Base-by-base conservation (phyloP, 2,329 filamentous ascomycete genomes). In the Fusarium verrucosum region DNA sequence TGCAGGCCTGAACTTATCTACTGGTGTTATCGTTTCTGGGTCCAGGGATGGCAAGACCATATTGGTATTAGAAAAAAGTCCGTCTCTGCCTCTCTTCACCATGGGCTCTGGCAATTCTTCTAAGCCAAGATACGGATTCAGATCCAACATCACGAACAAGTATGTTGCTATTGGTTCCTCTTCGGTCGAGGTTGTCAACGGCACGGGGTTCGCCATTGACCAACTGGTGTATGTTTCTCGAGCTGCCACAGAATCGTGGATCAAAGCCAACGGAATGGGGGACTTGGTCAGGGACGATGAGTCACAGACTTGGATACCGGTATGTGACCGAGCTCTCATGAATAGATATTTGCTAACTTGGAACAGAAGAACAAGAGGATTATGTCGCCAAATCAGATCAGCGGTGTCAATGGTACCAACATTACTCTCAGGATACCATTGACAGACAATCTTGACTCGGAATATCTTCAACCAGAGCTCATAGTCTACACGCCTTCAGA, bases 251-350 rank as follows among this genome's bases (percentile, higher is more conserved):
- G 53, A 53, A 5, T 44, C 32, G 3, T 70, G 69, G 69, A 50
- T 71, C 1, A 17, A 8, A 5, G 33, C 13, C 1, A 70, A 68
- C 5, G 68, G 66, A 1, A 70, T 70, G 69, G 16, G 16, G 2
- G 10, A 44, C 5, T 35, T 70, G 9, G 44, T 58, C 3, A 55
- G 69, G 22, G 23, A 65, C 30, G 58, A 33, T 2, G 9, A 4
- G 2, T 25, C 30, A 2, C 68, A 71, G 7, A 71, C 64, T 1
- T 70, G 69, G 68, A 44, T 70, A 38, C 37, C 25, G 26, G 68
- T 71, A 41, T 20, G 47, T 13, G 4, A 4, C 1, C 7, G 5
- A 1, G 9, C 5, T 2, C 2, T 3, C 20, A 1, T 10, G 4
- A 10, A 0, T 23, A 1, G 2, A 8, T 10, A 1, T 2, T 2